Percentiles rank a stretch among this genome's conserved stretches.
Evolutionary conservation across 768 basidiomycete species (phyloP).

Genomic region (Hebeloma cylindrosporum): DNA sequence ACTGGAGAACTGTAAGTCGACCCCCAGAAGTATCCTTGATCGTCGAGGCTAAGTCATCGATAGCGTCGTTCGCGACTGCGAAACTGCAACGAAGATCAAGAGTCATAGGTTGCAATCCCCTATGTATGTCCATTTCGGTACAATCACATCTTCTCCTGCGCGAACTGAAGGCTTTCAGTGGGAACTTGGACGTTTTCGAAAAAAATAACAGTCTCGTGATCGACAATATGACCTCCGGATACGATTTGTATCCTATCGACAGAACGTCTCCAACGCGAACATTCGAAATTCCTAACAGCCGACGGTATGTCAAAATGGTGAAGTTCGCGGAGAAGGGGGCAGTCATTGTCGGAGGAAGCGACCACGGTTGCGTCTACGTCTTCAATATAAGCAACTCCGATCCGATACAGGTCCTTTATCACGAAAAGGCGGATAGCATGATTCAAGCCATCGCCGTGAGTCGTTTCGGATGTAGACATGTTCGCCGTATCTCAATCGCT

Average conservation of each 20-base stretch:
- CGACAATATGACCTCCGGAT: slow-evolving; percentile 4
- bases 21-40: background rate
- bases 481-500: background rate
- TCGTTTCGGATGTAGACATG: background rate
- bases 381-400: background rate
- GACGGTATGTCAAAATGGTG: background rate
- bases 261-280: slow-evolving; percentile 1
- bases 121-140: no score
- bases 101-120: no score
- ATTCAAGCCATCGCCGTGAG: slow-evolving; percentile 6
- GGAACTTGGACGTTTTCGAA: background rate
- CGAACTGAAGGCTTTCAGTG: no score
- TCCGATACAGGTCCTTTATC: background rate
- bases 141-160: no score
- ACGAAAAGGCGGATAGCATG: background rate
- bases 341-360: slow-evolving; percentile 1
- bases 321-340: slow-evolving; percentile 2
- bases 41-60: no score
- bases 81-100: no score
- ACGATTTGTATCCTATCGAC: slow-evolving; percentile 3
- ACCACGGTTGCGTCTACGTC: slow-evolving; percentile 3
- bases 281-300: background rate
- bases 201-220: background rate
- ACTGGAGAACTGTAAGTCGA: no score
- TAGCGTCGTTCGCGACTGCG: no score